A percentile compares a stretch with the other conserved stretches of the same genome.
Conservation (phyloP, 192 early-diverging fungal species). For the Backusella luteola region DNA sequence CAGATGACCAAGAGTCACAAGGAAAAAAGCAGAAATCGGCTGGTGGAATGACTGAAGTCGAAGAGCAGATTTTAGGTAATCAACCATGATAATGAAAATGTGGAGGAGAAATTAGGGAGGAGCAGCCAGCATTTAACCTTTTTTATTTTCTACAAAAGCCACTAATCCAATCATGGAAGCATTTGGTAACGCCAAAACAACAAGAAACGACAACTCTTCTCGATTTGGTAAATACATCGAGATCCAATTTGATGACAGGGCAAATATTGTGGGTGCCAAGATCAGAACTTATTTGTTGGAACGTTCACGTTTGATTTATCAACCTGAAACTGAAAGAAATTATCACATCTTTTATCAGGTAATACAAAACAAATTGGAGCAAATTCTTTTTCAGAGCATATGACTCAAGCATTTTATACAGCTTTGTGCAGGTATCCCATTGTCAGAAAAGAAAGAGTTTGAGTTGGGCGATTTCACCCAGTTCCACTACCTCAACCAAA, state of each 20-base stretch:
- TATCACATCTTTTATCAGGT: constrained; percentile 99
- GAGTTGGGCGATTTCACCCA: constrained; percentile 71
- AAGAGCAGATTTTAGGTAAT: constrained; percentile 75
- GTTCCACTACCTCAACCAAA: constrained; percentile 90
- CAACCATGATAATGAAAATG: neutral
- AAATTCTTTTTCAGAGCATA: too few species aligned
- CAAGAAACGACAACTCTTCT: constrained; percentile 97
- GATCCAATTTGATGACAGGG: constrained; percentile 85
- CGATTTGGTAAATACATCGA: constrained; percentile 99
- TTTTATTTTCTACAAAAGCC: constrained; percentile 41
- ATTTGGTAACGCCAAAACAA: constrained; percentile 99
- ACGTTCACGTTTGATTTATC: constrained; percentile 92
- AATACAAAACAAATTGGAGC: neutral
- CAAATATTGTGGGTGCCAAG: constrained; percentile 88
- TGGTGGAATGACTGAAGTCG: constrained; percentile 65
- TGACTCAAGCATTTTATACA: neutral
- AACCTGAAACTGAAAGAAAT: constrained; percentile 91
- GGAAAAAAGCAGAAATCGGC: constrained; percentile 39
- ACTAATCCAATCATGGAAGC: constrained; percentile 99
- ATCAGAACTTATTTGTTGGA: constrained; percentile 97
- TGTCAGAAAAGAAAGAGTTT: constrained; percentile 79
- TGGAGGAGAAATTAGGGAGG: too few species aligned
- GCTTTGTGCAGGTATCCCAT: constrained; percentile 87
- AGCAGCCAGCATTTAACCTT: neutral
- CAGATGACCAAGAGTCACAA: constrained; percentile 62